These are phyloP conservation scores for Lasiodiplodia sp. DNA, from an alignment of 2,329 filamentous ascomycete genomes.

Conservation along the genomic window DNA sequence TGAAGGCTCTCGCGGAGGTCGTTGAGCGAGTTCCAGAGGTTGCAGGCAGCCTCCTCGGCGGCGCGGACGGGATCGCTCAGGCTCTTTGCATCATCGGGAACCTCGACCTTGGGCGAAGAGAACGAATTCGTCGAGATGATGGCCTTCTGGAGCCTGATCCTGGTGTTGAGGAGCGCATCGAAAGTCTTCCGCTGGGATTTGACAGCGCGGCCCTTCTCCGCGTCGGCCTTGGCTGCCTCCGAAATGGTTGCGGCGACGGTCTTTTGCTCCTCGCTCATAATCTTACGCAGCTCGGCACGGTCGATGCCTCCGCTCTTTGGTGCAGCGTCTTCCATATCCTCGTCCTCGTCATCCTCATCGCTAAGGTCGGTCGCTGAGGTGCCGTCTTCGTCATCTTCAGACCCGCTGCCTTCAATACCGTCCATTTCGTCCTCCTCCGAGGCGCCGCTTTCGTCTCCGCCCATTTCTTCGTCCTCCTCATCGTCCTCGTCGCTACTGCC, in stretches of 20 bases:
- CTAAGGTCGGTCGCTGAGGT: conserved; percentile 15
- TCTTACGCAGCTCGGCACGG: conserved; percentile 68
- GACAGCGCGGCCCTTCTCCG: conserved; percentile 84
- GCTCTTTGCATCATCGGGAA: conserved; percentile 43
- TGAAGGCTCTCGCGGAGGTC: conserved; percentile 69
- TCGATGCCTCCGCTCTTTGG: conserved; percentile 35
- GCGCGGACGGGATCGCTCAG: conserved; percentile 67
- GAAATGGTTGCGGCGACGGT: conserved; percentile 69
- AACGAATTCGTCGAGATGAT: conserved; percentile 83
- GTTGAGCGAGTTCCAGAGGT: conserved; percentile 83
- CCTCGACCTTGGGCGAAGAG: conserved; percentile 43
- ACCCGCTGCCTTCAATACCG: conserved; percentile 45
- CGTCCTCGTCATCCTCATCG: conserved; percentile 40
- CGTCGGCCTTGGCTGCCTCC: conserved; percentile 76
- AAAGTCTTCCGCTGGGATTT: conserved; percentile 86
- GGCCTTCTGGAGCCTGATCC: conserved; percentile 93
- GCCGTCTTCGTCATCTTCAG: conserved; percentile 39
- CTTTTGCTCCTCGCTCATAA: conserved; percentile 74
- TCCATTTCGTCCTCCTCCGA: conserved; percentile 49
- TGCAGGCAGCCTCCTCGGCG: conserved; percentile 84
- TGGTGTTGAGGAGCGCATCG: conserved; percentile 85
- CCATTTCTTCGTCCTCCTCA: conserved; percentile 57
- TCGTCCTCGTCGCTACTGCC: conserved; percentile 53
- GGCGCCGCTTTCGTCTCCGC: conserved; percentile 57
- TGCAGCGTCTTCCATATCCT: conserved; percentile 32